Evolutionary conservation across 2,329 filamentous ascomycete species (phyloP).

Genomic region (Elsinoe arachidis): DNA sequence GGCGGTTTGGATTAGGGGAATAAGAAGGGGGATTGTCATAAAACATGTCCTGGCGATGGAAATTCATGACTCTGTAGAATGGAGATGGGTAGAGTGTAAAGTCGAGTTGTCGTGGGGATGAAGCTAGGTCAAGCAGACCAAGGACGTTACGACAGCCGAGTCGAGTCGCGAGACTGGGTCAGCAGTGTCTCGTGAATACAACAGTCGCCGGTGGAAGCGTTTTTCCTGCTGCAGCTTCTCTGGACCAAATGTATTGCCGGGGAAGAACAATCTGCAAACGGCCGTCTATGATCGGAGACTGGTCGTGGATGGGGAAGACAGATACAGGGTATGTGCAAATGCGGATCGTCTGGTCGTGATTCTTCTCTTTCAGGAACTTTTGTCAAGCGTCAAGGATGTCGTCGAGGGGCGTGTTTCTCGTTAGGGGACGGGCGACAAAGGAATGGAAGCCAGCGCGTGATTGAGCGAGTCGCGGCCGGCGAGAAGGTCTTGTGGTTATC

Average conservation of each 20-base stretch:
- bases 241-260: conserved; percentile 8
- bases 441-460: conserved; percentile 14
- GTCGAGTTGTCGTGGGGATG: conserved; percentile 14
- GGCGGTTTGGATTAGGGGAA: conserved; percentile 65
- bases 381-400: conserved; percentile 11
- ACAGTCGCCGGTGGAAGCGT: conserved; percentile 13
- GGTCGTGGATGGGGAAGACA: not conserved
- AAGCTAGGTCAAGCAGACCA: conserved; percentile 1
- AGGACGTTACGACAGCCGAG: conserved; percentile 2
- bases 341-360: not conserved
- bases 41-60: conserved; percentile 53
- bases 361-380: not conserved
- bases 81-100: not conserved
- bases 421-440: conserved; percentile 12
- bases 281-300: conserved; percentile 4
- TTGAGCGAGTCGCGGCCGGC: conserved; percentile 5
- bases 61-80: conserved; percentile 15
- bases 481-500: conserved; percentile 1
- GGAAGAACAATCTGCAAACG: conserved; percentile 12
- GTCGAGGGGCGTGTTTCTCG: conserved; percentile 13
- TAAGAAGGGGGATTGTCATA: conserved; percentile 59
- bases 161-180: conserved; percentile 7
- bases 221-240: conserved; percentile 10
- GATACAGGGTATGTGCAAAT: conserved; percentile 3
- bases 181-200: conserved; percentile 10